Base-by-base conservation (phyloP, 352 stramenopile genomes). In the Lagenidium giganteum region DNA sequence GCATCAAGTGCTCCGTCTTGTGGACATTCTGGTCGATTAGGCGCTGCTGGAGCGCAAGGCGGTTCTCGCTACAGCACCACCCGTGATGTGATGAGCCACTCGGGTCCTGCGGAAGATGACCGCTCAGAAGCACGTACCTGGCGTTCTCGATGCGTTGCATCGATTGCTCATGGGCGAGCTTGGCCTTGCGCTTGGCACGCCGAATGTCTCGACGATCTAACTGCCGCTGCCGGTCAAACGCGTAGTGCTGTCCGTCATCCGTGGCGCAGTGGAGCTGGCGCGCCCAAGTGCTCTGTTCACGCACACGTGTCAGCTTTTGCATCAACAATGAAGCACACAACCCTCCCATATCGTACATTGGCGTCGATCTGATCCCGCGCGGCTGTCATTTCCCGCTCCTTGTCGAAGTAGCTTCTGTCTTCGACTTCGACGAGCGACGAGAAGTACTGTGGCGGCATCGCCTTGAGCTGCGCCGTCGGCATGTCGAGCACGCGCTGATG, bases 1-100 rank as follows among this genome's bases (percentile, higher is more conserved):
- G 57, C 5, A 87, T 23, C 8, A 87, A 47, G 27, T 85, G 74
- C 33, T 70, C 41, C 16, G 64, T 81, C 38, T 80, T 84, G 47
- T 73, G 62, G 30, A 65, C 58, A 12, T 87, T 70, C 0, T 61
- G 53, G 14, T 80, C 61, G 9, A 83, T 84, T 32, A 65, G 41
- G 35, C 39, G 30, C 25, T 33, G 17, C 23, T 54, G 26, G 8
- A n/a, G n/a, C n/a, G n/a, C n/a, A n/a, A n/a, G n/a, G n/a, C n/a
- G n/a, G n/a, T n/a, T n/a, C n/a, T n/a, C n/a, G n/a, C n/a, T n/a
- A n/a, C n/a, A n/a, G n/a, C n/a, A n/a, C n/a, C n/a, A n/a, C n/a
- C n/a, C n/a, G n/a, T n/a, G n/a, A n/a, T n/a, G n/a, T n/a, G n/a
- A n/a, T n/a, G n/a, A n/a, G n/a, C n/a, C n/a, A n/a, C n/a, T n/a